Evolutionary conservation across 371 early-diverging fungal species (phyloP).

Genomic region (Lichtheimia ornata): DNA sequence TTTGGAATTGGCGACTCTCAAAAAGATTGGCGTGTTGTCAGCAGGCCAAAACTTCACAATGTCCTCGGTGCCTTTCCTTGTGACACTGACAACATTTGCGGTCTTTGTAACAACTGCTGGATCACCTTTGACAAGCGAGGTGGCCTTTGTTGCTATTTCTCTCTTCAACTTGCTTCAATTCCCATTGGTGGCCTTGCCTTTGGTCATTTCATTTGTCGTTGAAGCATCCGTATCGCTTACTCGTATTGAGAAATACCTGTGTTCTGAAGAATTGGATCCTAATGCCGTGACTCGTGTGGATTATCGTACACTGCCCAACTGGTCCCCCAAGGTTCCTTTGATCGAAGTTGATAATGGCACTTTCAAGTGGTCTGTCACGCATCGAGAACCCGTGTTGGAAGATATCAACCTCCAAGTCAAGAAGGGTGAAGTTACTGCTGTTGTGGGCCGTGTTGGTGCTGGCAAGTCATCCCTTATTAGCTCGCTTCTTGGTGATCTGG

Average conservation of each 20-base stretch:
- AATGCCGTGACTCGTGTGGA: conserved; percentile 56
- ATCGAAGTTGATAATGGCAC: conserved; percentile 38
- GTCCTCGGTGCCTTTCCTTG: conserved; percentile 87
- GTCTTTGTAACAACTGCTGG: conserved; percentile 67
- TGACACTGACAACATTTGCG: conserved; percentile 83
- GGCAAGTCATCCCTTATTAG: conserved; percentile 87
- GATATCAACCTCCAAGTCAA: conserved; percentile 67
- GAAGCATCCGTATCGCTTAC: conserved; percentile 84
- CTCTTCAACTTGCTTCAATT: conserved; percentile 94
- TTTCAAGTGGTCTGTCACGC: conserved; percentile 37
- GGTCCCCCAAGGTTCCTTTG: conserved; percentile 35
- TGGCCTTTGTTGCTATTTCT: conserved; percentile 87
- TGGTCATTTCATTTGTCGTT: conserved; percentile 64
- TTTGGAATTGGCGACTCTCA: conserved; percentile 74
- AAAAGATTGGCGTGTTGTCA: conserved; percentile 68
- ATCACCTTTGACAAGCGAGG: conserved; percentile 68
- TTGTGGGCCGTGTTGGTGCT: conserved; percentile 90
- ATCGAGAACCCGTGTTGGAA: conserved; percentile 50
- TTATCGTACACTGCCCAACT: conserved; percentile 27
- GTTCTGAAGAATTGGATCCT: conserved; percentile 75
- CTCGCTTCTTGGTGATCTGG: conserved; percentile 88
- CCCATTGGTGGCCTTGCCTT: conserved; percentile 77
- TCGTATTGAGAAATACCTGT: conserved; percentile 80
- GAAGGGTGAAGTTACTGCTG: conserved; percentile 67
- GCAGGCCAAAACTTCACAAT: conserved; percentile 68